These are phyloP conservation scores for Tympanopsis confertula DNA, from an alignment of 2,329 filamentous ascomycete genomes.

Conservation along the genomic window DNA sequence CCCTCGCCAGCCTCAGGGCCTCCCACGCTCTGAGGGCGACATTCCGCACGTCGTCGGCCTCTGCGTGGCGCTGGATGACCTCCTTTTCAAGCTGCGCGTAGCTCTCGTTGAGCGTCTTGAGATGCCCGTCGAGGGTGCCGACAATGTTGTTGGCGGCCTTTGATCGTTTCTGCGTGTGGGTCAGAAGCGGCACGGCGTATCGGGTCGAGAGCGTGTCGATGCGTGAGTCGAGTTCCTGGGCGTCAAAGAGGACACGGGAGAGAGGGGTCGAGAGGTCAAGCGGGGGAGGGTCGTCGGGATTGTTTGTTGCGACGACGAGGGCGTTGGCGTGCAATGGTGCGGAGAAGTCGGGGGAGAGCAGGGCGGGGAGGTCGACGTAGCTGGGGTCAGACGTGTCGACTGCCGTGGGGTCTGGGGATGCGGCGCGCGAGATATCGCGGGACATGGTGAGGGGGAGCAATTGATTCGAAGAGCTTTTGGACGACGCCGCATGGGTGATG, in stretches of 20 bases:
- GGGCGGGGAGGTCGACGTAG: conserved; percentile 95
- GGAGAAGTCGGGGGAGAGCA: conserved; percentile 73
- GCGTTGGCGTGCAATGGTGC: conserved; percentile 75
- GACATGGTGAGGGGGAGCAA: too few species aligned
- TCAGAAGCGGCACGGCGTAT: conserved; percentile 68
- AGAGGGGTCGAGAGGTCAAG: conserved; percentile 88
- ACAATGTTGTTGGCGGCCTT: conserved; percentile 63
- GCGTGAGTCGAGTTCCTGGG: conserved; percentile 92
- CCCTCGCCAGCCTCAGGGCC: conserved; percentile 64
- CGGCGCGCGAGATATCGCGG: too few species aligned
- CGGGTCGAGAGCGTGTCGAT: conserved; percentile 83
- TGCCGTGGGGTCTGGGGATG: too few species aligned
- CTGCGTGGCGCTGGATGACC: conserved; percentile 73
- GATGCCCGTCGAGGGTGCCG: conserved; percentile 66
- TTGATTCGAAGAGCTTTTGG: too few species aligned
- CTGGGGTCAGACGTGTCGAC: too few species aligned
- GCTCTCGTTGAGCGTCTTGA: conserved; percentile 69
- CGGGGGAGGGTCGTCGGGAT: conserved; percentile 69
- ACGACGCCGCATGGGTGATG: too few species aligned
- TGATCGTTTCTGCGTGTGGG: conserved; percentile 65
- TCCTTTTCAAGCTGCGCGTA: conserved; percentile 79
- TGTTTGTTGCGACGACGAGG: conserved; percentile 82
- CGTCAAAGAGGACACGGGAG: conserved; percentile 86
- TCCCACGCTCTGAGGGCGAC: conserved; percentile 71
- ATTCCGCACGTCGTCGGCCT: conserved; percentile 69